Evolutionary conservation across 768 basidiomycete species (phyloP).

Genomic region (Suillus ampliporus): DNA sequence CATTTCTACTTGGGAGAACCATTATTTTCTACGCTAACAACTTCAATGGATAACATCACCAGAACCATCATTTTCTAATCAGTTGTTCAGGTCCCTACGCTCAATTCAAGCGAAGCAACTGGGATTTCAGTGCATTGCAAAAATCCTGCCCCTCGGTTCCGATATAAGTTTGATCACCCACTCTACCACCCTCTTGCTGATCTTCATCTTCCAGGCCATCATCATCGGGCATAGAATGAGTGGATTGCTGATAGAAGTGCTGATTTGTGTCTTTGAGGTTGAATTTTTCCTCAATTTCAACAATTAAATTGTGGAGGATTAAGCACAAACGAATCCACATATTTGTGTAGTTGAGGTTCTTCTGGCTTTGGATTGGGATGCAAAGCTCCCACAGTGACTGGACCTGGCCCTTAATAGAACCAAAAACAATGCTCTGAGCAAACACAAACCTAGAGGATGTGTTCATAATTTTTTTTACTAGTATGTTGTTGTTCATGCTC

Average conservation of each 20-base stretch:
- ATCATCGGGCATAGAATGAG: too few species aligned
- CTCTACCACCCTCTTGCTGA: background rate
- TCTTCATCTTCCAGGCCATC: background rate
- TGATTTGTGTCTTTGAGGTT: background rate
- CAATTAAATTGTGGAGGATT: background rate
- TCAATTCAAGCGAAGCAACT: background rate
- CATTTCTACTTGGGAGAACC: too few species aligned
- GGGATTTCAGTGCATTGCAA: background rate
- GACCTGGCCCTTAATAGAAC: conserved; percentile 6
- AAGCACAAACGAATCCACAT: background rate
- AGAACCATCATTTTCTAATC: too few species aligned
- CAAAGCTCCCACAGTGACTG: conserved; percentile 6
- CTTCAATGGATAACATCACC: too few species aligned
- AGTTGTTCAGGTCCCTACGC: too few species aligned
- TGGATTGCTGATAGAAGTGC: background rate
- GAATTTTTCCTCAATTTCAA: background rate
- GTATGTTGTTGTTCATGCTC: too few species aligned
- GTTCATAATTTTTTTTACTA: too few species aligned
- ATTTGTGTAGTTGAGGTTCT: background rate
- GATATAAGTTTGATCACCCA: background rate
- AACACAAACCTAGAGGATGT: background rate
- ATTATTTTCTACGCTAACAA: too few species aligned
- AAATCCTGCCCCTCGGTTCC: background rate
- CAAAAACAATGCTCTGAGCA: background rate
- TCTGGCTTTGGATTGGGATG: background rate